These are phyloP conservation scores for Saccharomyces hybrid DNA, from an alignment of 1,139 yeast genomes.

Conservation along the genomic window DNA sequence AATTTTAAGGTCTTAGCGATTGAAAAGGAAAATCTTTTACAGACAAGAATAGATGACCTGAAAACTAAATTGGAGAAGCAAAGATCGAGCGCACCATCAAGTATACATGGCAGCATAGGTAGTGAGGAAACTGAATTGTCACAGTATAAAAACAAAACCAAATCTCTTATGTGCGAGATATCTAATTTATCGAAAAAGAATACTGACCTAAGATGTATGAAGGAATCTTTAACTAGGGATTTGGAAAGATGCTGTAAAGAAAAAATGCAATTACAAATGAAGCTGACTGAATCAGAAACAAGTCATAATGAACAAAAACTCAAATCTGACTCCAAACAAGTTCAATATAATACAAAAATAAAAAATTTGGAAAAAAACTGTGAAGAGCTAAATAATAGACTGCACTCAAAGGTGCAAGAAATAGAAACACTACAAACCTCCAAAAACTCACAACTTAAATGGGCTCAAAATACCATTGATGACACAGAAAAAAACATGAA, in stretches of 20 bases:
- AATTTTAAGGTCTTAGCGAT: background rate
- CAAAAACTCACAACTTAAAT: constrained; percentile 45
- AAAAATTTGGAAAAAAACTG: background rate
- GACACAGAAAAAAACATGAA: constrained; percentile 22
- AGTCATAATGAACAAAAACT: background rate
- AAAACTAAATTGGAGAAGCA: background rate
- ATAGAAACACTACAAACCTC: constrained; percentile 34
- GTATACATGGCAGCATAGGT: background rate
- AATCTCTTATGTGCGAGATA: background rate
- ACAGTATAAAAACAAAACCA: background rate
- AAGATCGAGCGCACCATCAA: background rate
- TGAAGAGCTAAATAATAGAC: constrained; percentile 35
- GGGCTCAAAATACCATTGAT: constrained; percentile 63
- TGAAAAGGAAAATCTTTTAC: background rate
- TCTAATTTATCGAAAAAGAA: background rate
- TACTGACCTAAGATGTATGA: background rate
- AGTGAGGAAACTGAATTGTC: background rate
- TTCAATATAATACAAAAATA: background rate
- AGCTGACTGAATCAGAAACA: background rate
- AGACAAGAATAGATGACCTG: background rate
- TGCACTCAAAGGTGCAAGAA: constrained; percentile 30
- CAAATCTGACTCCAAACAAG: background rate
- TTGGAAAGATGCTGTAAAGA: background rate
- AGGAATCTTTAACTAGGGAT: background rate
- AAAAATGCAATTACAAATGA: background rate